Evolutionary conservation across 306 rosid species (phyloP), one percentile per base, ranked within the genome.

Genomic region (Styphnolobium japonicum): DNA sequence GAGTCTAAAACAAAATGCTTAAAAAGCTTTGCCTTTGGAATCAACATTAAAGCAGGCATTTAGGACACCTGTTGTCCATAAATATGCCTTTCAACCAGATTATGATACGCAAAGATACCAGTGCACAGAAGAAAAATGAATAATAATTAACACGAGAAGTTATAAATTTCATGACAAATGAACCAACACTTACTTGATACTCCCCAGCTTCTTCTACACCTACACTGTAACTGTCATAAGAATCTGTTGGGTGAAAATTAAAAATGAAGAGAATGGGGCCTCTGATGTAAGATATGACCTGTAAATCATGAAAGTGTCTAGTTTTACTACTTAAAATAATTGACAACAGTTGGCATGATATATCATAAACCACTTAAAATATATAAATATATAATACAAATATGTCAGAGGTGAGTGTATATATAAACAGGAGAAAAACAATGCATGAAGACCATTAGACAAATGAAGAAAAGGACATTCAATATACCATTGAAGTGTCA

Each of bases 131-230:
- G 29, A 12, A 34, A 57, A 14, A n/a, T n/a, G n/a, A 36, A 55
- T 0, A 40, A 15, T n/a, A 61, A 63, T 43, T 40, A 67, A 8
- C 4, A 48, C 5, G 11, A 57, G 43, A 36, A 33, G 16, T 67
- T 52, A 55, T 14, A 58, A 45, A 53, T 68, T 62, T 57, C 61
- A 39, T 14, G 36, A 67, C n/a, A n/a, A n/a, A n/a, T 31, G 67
- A 55, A 48, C 2, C 21, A 16, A 29, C 49, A 84, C 94, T 67
- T 85, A 95, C 98, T 80, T 88, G 92, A 86, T 95, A 95, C 52
- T 92, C 98, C 80, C 98, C 98, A 57, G 98, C 98, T 82, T 95
- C 98, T 78, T 95, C 98, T 66, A 91, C 97, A 14, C 98, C 98
- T 48, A 95, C 81, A 19, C 65, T 52, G 69, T 92, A 92, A 73